Percentiles rank a stretch among this genome's conserved stretches.
These are phyloP conservation scores for Saturnispora gosingensis DNA, from an alignment of 805 yeast species.

Conservation along the genomic window DNA sequence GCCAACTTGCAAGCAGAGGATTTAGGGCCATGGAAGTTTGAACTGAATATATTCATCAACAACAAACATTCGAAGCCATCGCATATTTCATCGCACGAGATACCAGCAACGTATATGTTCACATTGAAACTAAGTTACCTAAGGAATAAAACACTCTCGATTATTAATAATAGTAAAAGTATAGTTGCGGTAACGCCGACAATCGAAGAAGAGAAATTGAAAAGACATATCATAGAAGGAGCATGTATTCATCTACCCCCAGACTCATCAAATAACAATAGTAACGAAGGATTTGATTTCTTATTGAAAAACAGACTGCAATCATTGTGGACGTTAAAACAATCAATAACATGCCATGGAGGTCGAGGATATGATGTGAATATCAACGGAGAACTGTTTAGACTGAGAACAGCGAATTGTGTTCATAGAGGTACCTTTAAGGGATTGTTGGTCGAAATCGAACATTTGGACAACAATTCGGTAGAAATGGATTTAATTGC, in stretches of 20 bases:
- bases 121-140: slow-evolving; percentile 44
- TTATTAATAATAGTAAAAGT: slow-evolving; percentile 37
- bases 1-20: slow-evolving; percentile 56
- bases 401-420: slow-evolving; percentile 58
- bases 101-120: slow-evolving; percentile 37
- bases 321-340: slow-evolving; percentile 62
- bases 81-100: slow-evolving; percentile 28
- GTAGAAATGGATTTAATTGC: slow-evolving; percentile 21
- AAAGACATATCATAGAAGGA: slow-evolving; percentile 29
- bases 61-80: slow-evolving; percentile 44
- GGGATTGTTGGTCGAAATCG: slow-evolving; percentile 58
- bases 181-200: slow-evolving; percentile 25
- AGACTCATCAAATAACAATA: slow-evolving; percentile 14
- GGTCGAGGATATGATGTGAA: slow-evolving; percentile 49
- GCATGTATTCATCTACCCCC: slow-evolving; percentile 40
- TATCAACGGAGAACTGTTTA: slow-evolving; percentile 33
- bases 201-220: slow-evolving; percentile 17
- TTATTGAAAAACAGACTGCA: slow-evolving; percentile 50
- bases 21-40: slow-evolving; percentile 61
- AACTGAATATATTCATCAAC: slow-evolving; percentile 56
- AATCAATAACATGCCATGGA: slow-evolving; percentile 63
- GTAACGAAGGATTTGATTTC: slow-evolving; percentile 42
- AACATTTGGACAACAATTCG: slow-evolving; percentile 26
- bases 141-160: slow-evolving; percentile 34
- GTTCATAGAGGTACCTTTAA: slow-evolving; percentile 67